Evolutionary conservation across 2,329 filamentous ascomycete genomes (phyloP).

Genomic region (Zymoseptoria crescenta): DNA sequence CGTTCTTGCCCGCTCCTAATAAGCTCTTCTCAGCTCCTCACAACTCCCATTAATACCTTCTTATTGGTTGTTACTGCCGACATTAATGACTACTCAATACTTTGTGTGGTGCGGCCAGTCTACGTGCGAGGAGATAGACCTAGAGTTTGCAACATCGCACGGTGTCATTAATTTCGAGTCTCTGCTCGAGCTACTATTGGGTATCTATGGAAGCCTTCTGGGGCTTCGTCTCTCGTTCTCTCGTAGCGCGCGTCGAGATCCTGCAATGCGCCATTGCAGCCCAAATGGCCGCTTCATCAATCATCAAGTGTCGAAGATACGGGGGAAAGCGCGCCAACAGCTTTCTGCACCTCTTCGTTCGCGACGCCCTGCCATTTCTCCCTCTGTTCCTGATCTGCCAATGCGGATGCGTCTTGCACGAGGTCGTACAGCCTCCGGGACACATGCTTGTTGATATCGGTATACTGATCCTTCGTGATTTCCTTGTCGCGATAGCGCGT

Average conservation of each 20-base stretch:
- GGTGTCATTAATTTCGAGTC: background rate
- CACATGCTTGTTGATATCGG: slow-evolving; percentile 80
- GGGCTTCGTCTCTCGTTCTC: slow-evolving; percentile 3
- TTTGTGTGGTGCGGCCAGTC: no score
- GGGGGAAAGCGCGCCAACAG: slow-evolving; percentile 42
- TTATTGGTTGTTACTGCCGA: no score
- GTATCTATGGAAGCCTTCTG: slow-evolving; percentile 11
- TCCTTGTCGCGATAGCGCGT: slow-evolving; percentile 73
- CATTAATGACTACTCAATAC: no score
- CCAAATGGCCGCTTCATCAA: background rate
- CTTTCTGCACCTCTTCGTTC: slow-evolving; percentile 67
- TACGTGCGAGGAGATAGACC: no score
- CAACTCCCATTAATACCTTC: no score
- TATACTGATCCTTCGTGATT: slow-evolving; percentile 83
- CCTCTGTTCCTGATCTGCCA: slow-evolving; percentile 57
- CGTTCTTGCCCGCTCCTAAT: no score
- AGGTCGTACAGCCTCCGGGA: slow-evolving; percentile 78
- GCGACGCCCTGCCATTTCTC: slow-evolving; percentile 70
- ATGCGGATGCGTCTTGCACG: slow-evolving; percentile 44
- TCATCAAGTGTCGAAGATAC: background rate
- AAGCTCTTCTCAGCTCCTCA: no score
- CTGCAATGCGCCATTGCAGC: background rate
- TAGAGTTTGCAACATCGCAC: no score
- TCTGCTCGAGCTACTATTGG: slow-evolving; percentile 1
- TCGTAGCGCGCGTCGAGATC: background rate